Conservation (phyloP, 2,329 filamentous ascomycete genomes). For the Alternaria alternata region DNA sequence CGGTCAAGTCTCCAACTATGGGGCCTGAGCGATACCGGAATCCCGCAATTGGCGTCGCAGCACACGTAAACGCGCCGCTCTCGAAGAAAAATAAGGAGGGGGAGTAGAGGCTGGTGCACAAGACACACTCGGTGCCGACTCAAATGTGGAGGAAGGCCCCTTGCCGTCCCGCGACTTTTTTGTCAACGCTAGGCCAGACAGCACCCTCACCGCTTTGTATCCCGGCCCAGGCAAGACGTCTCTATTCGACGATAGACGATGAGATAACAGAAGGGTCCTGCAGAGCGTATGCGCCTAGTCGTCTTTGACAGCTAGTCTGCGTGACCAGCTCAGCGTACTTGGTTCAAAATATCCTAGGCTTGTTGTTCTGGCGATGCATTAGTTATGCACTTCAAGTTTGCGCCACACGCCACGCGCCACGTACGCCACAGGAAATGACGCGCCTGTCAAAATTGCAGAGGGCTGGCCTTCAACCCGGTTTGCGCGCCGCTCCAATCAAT, state of each 20-base stretch:
- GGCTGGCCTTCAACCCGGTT: not conserved
- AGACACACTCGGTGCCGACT: constrained; percentile 10
- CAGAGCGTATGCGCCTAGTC: constrained; percentile 20
- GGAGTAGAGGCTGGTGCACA: constrained; percentile 10
- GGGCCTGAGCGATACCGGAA: constrained; percentile 5
- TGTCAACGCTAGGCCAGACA: constrained; percentile 23
- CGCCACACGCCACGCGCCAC: constrained; percentile 6
- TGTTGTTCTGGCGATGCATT: not conserved
- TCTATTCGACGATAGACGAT: constrained; percentile 8
- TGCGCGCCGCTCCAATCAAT: constrained; percentile 10
- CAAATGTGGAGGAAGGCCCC: constrained; percentile 20
- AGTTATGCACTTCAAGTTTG: not conserved
- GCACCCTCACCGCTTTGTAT: constrained; percentile 26
- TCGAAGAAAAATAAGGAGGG: not conserved
- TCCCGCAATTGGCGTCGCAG: constrained; percentile 23
- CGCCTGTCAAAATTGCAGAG: not conserved
- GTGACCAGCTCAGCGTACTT: constrained; percentile 10
- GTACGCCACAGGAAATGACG: constrained; percentile 14
- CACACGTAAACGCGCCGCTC: constrained; percentile 2
- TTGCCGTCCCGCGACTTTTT: constrained; percentile 29
- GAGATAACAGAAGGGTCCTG: constrained; percentile 10
- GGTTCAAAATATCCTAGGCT: not conserved
- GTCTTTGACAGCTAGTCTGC: not conserved
- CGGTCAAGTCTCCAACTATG: not conserved
- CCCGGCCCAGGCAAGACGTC: not conserved